Evolutionary conservation across 768 basidiomycete genomes (phyloP).

Genomic region (Xanthoconium stramineum): DNA sequence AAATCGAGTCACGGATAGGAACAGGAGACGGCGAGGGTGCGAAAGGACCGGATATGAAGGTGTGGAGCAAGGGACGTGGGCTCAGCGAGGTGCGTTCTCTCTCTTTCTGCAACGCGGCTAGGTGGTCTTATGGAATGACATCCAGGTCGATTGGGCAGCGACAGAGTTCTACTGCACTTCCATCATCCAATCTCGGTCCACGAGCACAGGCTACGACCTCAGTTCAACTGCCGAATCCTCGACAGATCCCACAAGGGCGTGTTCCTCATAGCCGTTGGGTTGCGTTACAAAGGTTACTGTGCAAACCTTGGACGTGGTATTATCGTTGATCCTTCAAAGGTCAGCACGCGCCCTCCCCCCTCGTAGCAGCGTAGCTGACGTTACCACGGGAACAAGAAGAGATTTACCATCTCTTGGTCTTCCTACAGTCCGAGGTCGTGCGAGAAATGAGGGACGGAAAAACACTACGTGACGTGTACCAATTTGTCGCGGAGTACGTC

Average conservation of each 20-base stretch:
- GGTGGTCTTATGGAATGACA: slow-evolving; percentile 5
- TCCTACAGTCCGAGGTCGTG: slow-evolving; percentile 74
- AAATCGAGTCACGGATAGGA: slow-evolving; percentile 86
- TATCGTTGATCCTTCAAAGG: slow-evolving; percentile 90
- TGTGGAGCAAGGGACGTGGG: slow-evolving; percentile 80
- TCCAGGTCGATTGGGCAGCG: slow-evolving; percentile 81
- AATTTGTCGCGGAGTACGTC: slow-evolving; percentile 65
- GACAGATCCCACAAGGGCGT: slow-evolving; percentile 83
- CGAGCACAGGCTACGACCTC: slow-evolving; percentile 81
- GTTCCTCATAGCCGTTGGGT: slow-evolving; percentile 79
- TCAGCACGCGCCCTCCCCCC: slow-evolving; percentile 26
- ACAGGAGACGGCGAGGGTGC: slow-evolving; percentile 59
- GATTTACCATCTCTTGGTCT: slow-evolving; percentile 75
- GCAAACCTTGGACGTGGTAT: slow-evolving; percentile 91
- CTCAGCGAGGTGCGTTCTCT: slow-evolving; percentile 63
- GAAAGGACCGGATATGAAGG: slow-evolving; percentile 88
- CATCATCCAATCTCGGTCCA: slow-evolving; percentile 91
- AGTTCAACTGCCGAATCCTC: slow-evolving; percentile 85
- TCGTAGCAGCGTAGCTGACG: neutral
- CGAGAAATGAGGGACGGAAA: slow-evolving; percentile 77
- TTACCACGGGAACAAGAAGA: slow-evolving; percentile 79
- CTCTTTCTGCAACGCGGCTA: neutral
- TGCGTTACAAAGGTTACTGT: slow-evolving; percentile 92
- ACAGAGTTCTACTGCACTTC: slow-evolving; percentile 95
- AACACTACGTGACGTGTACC: slow-evolving; percentile 76